These are phyloP conservation scores for Gossypium anomalum DNA, from an alignment of 345 rosid species.

Conservation along the genomic window DNA sequence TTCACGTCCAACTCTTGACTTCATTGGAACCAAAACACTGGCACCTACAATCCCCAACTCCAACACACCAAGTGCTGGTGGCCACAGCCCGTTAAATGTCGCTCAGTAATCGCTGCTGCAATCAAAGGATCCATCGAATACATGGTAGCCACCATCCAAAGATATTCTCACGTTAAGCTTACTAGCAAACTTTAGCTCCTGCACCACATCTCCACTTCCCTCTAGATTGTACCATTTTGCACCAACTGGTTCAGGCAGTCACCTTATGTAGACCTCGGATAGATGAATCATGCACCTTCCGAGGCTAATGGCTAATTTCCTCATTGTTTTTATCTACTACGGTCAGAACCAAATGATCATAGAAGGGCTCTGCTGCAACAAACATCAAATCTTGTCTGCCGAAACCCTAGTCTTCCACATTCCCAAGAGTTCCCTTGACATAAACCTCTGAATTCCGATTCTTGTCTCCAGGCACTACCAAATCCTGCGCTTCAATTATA, in stretches of 20 bases:
- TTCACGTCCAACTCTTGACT: conserved; percentile 31
- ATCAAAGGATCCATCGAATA: conserved; percentile 36
- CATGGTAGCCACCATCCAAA: conserved; percentile 44
- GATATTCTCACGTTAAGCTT: conserved; percentile 33
- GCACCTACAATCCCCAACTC: conserved; percentile 38
- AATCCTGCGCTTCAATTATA: conserved; percentile 71
- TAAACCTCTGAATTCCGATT: conserved; percentile 54
- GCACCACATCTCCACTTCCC: background rate
- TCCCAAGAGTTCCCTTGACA: conserved; percentile 66
- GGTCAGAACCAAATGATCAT: conserved; percentile 57
- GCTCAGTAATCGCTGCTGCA: conserved; percentile 34
- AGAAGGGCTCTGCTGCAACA: conserved; percentile 84
- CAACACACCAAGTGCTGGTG: conserved; percentile 30
- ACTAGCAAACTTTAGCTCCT: conserved; percentile 33
- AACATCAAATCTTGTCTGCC: conserved; percentile 21
- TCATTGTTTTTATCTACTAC: conserved; percentile 39
- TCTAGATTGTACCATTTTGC: background rate
- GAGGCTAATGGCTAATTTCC: background rate
- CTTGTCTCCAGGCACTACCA: conserved; percentile 44
- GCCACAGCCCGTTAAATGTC: conserved; percentile 30
- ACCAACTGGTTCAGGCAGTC: background rate
- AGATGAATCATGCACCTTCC: background rate
- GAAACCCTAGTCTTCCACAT: conserved; percentile 49
- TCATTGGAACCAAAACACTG: conserved; percentile 34
- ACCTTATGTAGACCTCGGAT: background rate